A percentile compares a stretch with the other conserved stretches of the same genome.
phyloP scores from a whole-genome alignment of 305 asterid genomes.

The Rubia tinctorum region DNA sequence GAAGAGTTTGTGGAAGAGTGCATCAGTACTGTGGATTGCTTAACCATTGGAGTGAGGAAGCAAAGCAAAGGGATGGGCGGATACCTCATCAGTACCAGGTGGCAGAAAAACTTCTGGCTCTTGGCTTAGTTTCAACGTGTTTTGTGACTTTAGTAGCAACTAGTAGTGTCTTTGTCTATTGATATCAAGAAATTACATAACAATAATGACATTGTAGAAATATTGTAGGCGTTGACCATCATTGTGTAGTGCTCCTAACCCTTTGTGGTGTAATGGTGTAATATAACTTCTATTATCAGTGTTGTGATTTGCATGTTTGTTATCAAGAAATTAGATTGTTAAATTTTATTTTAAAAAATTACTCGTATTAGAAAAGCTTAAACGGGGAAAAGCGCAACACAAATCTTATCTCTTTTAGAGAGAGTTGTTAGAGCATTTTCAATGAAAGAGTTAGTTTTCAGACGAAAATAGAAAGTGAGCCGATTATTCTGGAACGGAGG shows the following conservation, averaged over 20 bases:
- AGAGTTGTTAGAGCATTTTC: no score
- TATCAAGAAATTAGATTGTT: no score
- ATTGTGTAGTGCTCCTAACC: constrained; percentile 7
- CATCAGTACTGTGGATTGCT: constrained; percentile 65
- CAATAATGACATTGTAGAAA: constrained; percentile 10
- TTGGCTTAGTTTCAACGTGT: constrained; percentile 41
- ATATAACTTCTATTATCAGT: background rate
- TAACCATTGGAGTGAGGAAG: constrained; percentile 82
- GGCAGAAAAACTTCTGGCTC: constrained; percentile 98
- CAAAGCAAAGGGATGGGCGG: constrained; percentile 83
- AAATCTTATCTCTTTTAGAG: no score
- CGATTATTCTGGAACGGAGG: no score
- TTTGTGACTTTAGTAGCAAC: background rate
- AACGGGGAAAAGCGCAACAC: no score
- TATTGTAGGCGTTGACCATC: background rate
- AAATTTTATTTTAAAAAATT: no score
- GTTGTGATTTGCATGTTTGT: background rate
- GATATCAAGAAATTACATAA: background rate
- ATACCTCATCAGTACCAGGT: constrained; percentile 83
- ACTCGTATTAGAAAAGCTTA: no score
- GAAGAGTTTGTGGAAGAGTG: constrained; percentile 74
- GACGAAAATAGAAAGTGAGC: no score
- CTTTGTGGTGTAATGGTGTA: constrained; percentile 2
- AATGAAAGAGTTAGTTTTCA: no score
- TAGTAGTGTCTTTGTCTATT: constrained; percentile 3